Evolutionary conservation across 2,329 filamentous ascomycete genomes (phyloP).

Genomic region (Drechmeria coniospora): DNA sequence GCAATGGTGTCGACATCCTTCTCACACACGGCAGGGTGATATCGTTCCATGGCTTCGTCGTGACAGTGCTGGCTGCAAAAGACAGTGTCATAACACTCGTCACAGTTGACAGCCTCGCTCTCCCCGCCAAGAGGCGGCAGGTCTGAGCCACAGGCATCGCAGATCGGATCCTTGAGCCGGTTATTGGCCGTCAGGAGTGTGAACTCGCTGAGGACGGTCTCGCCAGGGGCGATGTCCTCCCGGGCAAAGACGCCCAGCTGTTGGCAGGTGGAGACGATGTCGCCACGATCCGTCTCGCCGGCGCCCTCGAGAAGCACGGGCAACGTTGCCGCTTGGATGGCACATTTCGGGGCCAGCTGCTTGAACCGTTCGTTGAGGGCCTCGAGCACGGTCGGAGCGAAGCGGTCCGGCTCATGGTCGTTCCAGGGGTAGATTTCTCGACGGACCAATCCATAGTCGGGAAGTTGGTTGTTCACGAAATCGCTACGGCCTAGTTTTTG

Average conservation of each 20-base stretch:
- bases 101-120: constrained; percentile 34
- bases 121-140: constrained; percentile 44
- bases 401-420: constrained; percentile 51
- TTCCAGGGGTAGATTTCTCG: constrained; percentile 60
- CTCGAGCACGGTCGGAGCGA: constrained; percentile 50
- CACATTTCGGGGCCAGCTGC: constrained; percentile 63
- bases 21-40: constrained; percentile 51
- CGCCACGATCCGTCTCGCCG: constrained; percentile 31
- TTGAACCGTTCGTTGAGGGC: constrained; percentile 57
- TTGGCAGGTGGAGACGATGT: constrained; percentile 42
- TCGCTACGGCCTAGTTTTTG: constrained; percentile 29
- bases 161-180: constrained; percentile 69
- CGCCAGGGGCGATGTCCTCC: constrained; percentile 60
- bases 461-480: constrained; percentile 39
- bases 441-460: constrained; percentile 55
- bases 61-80: constrained; percentile 49
- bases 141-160: constrained; percentile 72
- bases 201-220: constrained; percentile 65
- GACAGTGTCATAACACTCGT: constrained; percentile 48
- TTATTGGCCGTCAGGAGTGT: constrained; percentile 83
- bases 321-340: constrained; percentile 59
- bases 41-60: constrained; percentile 39
- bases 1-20: constrained; percentile 50
- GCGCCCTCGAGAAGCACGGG: constrained; percentile 51
- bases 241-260: constrained; percentile 88